Evolutionary conservation across 2,329 filamentous ascomycete genomes (phyloP), one percentile per base, ranked within the genome.

Genomic region (Fusarium cyanostomum): DNA sequence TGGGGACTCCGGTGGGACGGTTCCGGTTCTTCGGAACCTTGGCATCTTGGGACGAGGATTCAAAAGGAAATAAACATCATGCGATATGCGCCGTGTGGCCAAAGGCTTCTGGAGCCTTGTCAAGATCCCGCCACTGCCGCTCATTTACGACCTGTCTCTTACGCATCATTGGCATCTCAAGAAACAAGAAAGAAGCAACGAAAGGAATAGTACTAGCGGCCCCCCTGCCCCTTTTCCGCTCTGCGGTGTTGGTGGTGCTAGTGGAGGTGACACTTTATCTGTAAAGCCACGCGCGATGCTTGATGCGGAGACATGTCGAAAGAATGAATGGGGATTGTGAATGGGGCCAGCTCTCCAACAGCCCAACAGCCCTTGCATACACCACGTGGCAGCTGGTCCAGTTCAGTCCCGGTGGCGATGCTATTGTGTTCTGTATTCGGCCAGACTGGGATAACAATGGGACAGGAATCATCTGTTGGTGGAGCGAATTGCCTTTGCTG

Each of bases 311-410:
- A 37, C 26, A 51, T 24, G 41, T 61, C 44, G 41, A 48, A 35
- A 26, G 28, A 24, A 18, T 7, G 21, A 28, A 24, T 31, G 24
- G 34, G 10, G 15, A 11, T 13, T 10, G 12, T n/a, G 30, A 13
- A 11, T 38, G 15, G 11, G 10, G 18, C 15, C 45, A 30, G 30
- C 44, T 57, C 52, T 21, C 21, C 21, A 21, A 21, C 21, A 21
- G 21, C 21, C 21, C 21, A 6, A 21, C 33, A 27, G 44, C 62
- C 67, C 64, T 55, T 70, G 65, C 65, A 66, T 66, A 57, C 49
- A 33, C 67, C 65, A 70, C 67, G 67, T 70, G 67, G 67, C 62
- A 56, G 58, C 33, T 48, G 44, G 28, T 21, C 37, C 21, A 33
- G 45, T 31, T 44, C 26, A 24, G 13, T 38, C 37, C 8, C 24